Evolutionary conservation across 805 yeast genomes (phyloP).

Genomic region (Candida berthetii): DNA sequence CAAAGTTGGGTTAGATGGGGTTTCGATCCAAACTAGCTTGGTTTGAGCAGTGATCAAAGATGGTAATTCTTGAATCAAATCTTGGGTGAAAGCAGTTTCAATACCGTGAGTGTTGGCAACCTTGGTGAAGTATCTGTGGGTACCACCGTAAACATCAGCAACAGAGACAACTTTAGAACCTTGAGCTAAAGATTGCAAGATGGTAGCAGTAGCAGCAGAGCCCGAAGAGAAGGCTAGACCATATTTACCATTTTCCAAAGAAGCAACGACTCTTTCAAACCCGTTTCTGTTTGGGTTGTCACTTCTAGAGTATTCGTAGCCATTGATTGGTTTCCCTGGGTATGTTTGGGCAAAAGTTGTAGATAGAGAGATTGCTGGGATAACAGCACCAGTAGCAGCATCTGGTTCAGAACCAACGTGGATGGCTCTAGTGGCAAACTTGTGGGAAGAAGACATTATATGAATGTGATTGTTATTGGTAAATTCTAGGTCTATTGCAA

Average conservation of each 20-base stretch:
- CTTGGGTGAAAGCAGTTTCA: conserved; percentile 57
- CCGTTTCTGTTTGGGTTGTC: conserved; percentile 83
- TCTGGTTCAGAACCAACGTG: conserved; percentile 77
- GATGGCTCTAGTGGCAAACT: conserved; percentile 75
- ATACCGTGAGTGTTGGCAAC: conserved; percentile 81
- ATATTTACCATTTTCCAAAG: conserved; percentile 68
- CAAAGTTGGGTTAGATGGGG: conserved; percentile 86
- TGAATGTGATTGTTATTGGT: too few species aligned
- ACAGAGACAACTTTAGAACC: conserved; percentile 72
- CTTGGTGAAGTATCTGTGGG: conserved; percentile 84
- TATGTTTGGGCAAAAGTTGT: conserved; percentile 80
- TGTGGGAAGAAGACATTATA: conserved; percentile 20
- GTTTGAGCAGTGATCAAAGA: conserved; percentile 54
- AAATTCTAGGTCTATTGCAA: too few species aligned
- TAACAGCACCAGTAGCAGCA: conserved; percentile 78
- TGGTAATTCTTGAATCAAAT: conserved; percentile 55
- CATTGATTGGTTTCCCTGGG: conserved; percentile 63
- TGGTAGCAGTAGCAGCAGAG: conserved; percentile 74
- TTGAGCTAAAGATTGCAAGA: conserved; percentile 66
- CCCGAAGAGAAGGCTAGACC: conserved; percentile 84
- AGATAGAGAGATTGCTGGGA: conserved; percentile 75
- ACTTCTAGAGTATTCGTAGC: conserved; percentile 78
- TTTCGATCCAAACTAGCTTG: conserved; percentile 78
- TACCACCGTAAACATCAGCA: conserved; percentile 89
- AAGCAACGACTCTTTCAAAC: conserved; percentile 73